Conservation (phyloP, 495 filamentous ascomycete genomes). For the Elasticomyces elasticus region DNA sequence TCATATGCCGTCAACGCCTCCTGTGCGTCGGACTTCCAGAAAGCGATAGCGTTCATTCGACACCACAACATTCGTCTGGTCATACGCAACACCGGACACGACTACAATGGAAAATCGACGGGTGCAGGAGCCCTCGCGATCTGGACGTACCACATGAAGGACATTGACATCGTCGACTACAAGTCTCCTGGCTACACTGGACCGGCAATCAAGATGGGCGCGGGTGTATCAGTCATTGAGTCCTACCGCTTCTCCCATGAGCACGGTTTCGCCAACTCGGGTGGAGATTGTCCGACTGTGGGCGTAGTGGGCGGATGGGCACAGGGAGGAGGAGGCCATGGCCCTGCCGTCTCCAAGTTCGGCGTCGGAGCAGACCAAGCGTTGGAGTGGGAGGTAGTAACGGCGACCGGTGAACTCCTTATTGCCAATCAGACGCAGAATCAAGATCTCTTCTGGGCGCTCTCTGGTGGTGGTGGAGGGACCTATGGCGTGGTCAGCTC, state of each 20-base stretch:
- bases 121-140: slow-evolving; percentile 46
- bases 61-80: slow-evolving; percentile 7
- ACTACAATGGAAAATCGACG: slow-evolving; percentile 30
- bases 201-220: slow-evolving; percentile 5
- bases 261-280: not conserved
- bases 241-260: not conserved
- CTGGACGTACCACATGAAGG: slow-evolving; percentile 53
- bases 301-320: slow-evolving; percentile 6
- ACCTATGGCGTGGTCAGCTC: slow-evolving; percentile 9
- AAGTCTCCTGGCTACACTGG: not conserved
- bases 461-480: slow-evolving; percentile 8
- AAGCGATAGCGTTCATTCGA: slow-evolving; percentile 4
- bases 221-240: slow-evolving; percentile 2
- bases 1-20: slow-evolving; percentile 10
- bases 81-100: slow-evolving; percentile 16
- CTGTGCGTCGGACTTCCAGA: not conserved
- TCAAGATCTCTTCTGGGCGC: slow-evolving; percentile 14
- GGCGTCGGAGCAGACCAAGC: slow-evolving; percentile 12
- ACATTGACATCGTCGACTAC: slow-evolving; percentile 8
- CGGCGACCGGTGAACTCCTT: slow-evolving; percentile 3
- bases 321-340: slow-evolving; percentile 14
- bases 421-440: slow-evolving; percentile 4
- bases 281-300: slow-evolving; percentile 5
- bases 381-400: slow-evolving; percentile 5
- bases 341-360: not conserved